A percentile compares a stretch with the other conserved stretches of the same genome.
These are phyloP conservation scores for Diaporthe sp. DNA, from an alignment of 2,329 filamentous ascomycete genomes.

Conservation along the genomic window DNA sequence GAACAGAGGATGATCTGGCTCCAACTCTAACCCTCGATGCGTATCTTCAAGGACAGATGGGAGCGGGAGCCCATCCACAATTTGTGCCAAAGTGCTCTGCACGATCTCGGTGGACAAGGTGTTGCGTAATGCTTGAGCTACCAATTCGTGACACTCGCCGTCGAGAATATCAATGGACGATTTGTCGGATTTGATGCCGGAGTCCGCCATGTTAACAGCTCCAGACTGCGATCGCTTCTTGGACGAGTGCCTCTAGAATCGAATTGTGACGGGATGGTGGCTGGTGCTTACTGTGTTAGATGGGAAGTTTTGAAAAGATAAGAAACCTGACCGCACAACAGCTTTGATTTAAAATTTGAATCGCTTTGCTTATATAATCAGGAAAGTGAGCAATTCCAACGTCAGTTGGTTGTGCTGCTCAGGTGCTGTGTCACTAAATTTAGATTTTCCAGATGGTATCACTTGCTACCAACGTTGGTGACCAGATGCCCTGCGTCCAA, in stretches of 20 bases:
- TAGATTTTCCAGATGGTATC: too few relatives aligned
- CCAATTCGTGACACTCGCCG: too few relatives aligned
- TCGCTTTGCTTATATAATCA: too few relatives aligned
- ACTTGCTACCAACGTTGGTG: too few relatives aligned
- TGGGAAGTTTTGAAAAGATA: background rate
- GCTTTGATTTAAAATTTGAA: too few relatives aligned
- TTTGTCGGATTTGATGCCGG: background rate
- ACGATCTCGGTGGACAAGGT: background rate
- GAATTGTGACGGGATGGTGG: background rate
- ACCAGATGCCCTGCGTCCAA: too few relatives aligned
- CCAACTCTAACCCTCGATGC: background rate
- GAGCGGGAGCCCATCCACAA: background rate
- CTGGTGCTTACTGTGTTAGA: background rate
- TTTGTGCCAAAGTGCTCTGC: background rate
- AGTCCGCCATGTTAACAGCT: background rate
- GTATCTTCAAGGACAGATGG: conserved; percentile 10
- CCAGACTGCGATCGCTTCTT: background rate
- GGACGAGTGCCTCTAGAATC: background rate
- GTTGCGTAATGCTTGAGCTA: too few relatives aligned
- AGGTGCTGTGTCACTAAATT: too few relatives aligned
- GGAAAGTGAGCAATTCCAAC: too few relatives aligned
- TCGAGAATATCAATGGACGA: background rate
- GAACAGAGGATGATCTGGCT: background rate
- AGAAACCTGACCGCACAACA: too few relatives aligned
- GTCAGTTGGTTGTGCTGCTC: too few relatives aligned